These are phyloP conservation scores for Colletotrichum destructivum DNA, from an alignment of 2,329 filamentous ascomycete genomes.

Conservation along the genomic window DNA sequence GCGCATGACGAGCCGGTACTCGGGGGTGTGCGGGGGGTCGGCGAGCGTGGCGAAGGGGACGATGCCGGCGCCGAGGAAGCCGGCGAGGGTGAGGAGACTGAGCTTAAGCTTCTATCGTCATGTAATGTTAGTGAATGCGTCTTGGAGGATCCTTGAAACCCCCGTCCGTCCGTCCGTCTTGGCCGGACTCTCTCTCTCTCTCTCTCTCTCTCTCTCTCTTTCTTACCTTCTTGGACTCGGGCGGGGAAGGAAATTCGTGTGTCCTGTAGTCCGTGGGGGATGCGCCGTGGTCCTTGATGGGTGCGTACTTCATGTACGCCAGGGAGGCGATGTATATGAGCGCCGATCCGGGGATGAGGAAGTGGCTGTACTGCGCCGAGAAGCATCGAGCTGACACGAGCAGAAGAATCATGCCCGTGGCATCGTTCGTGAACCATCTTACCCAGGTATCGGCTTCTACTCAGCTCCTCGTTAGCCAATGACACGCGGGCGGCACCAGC, in stretches of 20 bases:
- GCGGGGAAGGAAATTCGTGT: neutral
- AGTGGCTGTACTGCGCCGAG: conserved; percentile 43
- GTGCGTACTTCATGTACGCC: conserved; percentile 48
- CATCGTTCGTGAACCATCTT: conserved; percentile 50
- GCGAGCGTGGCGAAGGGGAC: conserved; percentile 41
- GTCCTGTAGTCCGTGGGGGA: neutral
- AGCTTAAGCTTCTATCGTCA: conserved; percentile 24
- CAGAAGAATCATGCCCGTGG: conserved; percentile 49
- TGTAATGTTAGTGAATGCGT: neutral
- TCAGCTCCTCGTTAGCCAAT: no score
- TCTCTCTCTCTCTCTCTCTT: no score
- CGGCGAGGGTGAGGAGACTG: conserved; percentile 24
- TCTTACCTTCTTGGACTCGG: conserved; percentile 1
- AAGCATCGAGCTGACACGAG: conserved; percentile 48
- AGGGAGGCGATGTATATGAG: conserved; percentile 49
- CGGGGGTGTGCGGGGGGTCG: conserved; percentile 35
- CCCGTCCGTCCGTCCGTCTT: neutral
- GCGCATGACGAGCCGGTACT: conserved; percentile 36
- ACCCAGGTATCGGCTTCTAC: conserved; percentile 50
- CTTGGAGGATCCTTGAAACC: no score
- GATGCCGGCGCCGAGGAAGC: conserved; percentile 39
- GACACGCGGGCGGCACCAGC: neutral
- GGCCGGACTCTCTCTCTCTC: no score
- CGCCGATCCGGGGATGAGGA: conserved; percentile 48
- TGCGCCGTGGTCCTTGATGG: conserved; percentile 38